Percentiles rank a stretch among this genome's conserved stretches.
These are phyloP conservation scores for Juncus inflexus DNA, from an alignment of 176 grass and related monocot genomes.

Conservation along the genomic window DNA sequence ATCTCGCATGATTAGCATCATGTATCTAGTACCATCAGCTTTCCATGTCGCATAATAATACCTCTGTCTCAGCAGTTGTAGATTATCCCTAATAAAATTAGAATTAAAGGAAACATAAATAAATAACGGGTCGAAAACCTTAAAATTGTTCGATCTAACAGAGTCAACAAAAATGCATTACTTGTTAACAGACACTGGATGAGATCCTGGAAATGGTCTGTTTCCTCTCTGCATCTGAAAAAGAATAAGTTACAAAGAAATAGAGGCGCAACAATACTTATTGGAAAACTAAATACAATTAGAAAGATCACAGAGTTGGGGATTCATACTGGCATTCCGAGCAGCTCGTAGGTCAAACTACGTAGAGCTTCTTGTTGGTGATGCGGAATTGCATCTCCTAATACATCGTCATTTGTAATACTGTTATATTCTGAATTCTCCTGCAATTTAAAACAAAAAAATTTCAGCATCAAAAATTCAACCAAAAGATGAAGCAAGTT, in stretches of 20 bases:
- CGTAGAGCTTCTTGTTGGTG: slow-evolving; percentile 79
- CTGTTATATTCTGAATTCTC: slow-evolving; percentile 49
- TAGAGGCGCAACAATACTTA: slow-evolving; percentile 2
- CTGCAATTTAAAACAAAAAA: slow-evolving; percentile 39
- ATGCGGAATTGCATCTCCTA: slow-evolving; percentile 74
- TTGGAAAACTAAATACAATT: not conserved
- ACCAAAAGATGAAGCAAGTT: too few species aligned
- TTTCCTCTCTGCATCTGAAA: slow-evolving; percentile 54
- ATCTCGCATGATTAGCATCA: slow-evolving; percentile 92
- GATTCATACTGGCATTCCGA: too few species aligned
- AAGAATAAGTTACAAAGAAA: slow-evolving; percentile 14
- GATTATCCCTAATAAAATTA: slow-evolving; percentile 63
- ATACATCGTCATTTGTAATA: slow-evolving; percentile 87
- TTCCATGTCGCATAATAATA: slow-evolving; percentile 99
- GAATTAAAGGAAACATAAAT: slow-evolving; percentile 9
- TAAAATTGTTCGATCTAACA: too few species aligned
- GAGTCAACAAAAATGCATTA: slow-evolving; percentile 11
- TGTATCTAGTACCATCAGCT: slow-evolving; percentile 97
- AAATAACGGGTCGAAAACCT: not conserved
- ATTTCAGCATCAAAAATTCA: not conserved
- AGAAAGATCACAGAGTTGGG: too few species aligned
- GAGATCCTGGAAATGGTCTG: slow-evolving; percentile 93
- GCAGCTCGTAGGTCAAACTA: slow-evolving; percentile 45
- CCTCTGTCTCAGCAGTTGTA: slow-evolving; percentile 93
- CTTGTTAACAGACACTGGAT: slow-evolving; percentile 99